phyloP scores from a whole-genome alignment of 352 stramenopile genomes.

The Pythium aristosporum region DNA sequence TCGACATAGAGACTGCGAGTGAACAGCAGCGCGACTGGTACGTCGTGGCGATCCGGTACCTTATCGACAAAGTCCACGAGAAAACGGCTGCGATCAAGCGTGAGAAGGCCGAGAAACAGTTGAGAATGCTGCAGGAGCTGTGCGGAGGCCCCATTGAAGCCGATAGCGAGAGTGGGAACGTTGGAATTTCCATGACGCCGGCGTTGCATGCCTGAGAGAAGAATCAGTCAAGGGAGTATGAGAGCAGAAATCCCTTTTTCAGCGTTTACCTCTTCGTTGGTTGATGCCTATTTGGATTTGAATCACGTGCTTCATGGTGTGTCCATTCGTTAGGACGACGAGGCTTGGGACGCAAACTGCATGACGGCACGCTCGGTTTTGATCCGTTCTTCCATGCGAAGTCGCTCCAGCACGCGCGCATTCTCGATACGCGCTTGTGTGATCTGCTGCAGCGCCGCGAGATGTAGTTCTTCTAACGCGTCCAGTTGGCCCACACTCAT shows the following conservation, averaged over 20 bases:
- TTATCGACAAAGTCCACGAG: constrained; percentile 85
- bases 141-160: constrained; percentile 30
- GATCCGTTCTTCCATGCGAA: constrained; percentile 71
- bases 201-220: constrained; percentile 19
- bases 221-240: background rate
- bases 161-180: constrained; percentile 11
- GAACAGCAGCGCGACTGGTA: constrained; percentile 84
- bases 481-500: constrained; percentile 81
- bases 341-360: constrained; percentile 30
- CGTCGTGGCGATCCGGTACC: constrained; percentile 82
- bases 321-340: background rate
- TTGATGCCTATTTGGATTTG: background rate
- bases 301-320: background rate
- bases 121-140: constrained; percentile 76
- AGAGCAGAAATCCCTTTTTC: background rate
- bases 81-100: constrained; percentile 76
- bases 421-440: constrained; percentile 57
- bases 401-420: constrained; percentile 55
- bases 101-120: constrained; percentile 73
- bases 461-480: constrained; percentile 63
- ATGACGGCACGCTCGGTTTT: constrained; percentile 69
- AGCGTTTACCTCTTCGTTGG: background rate
- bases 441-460: constrained; percentile 56
- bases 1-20: constrained; percentile 74
- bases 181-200: constrained; percentile 25